Evolutionary conservation across 805 yeast genomes (phyloP).

Genomic region (Sungouiozyma intestinalis): DNA sequence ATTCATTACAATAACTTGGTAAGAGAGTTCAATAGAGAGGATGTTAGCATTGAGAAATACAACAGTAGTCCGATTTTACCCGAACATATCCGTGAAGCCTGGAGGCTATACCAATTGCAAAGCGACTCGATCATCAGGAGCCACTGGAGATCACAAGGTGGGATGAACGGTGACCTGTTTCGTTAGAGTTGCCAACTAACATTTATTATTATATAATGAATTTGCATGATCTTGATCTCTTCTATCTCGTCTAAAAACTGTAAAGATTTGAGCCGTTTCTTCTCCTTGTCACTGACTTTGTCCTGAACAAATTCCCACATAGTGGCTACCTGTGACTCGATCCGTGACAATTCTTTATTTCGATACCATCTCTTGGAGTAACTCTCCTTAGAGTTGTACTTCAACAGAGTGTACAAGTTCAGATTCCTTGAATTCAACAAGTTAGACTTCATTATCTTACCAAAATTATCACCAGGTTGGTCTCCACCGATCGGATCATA

Average conservation of each 20-base stretch:
- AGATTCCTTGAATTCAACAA: conserved; percentile 38
- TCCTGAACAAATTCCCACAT: conserved; percentile 29
- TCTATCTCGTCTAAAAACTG: conserved; percentile 53
- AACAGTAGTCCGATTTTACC: conserved; percentile 58
- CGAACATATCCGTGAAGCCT: conserved; percentile 80
- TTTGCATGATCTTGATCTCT: conserved; percentile 40
- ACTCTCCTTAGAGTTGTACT: conserved; percentile 30
- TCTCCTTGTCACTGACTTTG: conserved; percentile 31
- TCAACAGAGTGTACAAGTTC: conserved; percentile 31
- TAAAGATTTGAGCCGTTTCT: conserved; percentile 33
- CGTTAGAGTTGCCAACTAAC: conserved; percentile 33
- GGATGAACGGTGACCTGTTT: conserved; percentile 60
- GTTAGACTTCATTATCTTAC: conserved; percentile 44
- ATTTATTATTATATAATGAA: conserved; percentile 40
- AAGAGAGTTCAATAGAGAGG: conserved; percentile 20
- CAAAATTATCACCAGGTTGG: conserved; percentile 32
- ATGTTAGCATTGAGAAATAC: conserved; percentile 29
- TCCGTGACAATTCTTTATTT: background rate
- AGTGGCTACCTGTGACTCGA: conserved; percentile 7
- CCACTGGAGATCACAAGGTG: conserved; percentile 65
- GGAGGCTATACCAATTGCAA: conserved; percentile 65
- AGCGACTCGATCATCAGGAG: conserved; percentile 51
- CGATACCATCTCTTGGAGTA: conserved; percentile 17
- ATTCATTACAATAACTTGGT: conserved; percentile 24
- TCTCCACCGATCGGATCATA: conserved; percentile 56